Evolutionary conservation across 1,284 basidiomycete species (phyloP).

Genomic region (Boletus subluridellus): DNA sequence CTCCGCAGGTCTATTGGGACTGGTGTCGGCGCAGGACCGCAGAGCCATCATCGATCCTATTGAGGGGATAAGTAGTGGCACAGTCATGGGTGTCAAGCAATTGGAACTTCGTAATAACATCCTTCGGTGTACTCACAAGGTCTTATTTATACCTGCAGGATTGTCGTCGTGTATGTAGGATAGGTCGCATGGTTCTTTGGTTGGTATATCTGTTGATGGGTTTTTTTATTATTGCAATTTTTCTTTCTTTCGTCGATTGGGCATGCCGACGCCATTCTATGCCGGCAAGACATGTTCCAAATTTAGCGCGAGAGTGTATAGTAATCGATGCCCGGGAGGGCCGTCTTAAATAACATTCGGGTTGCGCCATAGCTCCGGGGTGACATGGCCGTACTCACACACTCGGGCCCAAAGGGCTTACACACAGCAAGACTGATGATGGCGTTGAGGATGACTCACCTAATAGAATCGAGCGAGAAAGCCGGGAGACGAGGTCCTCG

Average conservation of each 20-base stretch:
- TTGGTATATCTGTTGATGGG: too few relatives aligned
- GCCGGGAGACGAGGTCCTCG: not conserved
- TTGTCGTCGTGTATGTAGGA: not conserved
- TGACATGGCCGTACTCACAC: not conserved
- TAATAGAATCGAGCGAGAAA: not conserved
- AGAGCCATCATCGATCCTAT: too few relatives aligned
- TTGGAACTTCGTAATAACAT: not conserved
- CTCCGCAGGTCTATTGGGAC: slow-evolving; percentile 27
- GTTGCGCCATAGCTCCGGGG: not conserved
- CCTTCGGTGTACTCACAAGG: not conserved
- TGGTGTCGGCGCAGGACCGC: not conserved
- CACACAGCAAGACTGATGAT: not conserved
- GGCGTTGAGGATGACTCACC: not conserved
- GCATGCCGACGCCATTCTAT: too few relatives aligned
- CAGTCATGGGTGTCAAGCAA: not conserved
- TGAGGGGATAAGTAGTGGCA: not conserved
- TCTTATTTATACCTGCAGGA: not conserved
- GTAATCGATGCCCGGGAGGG: not conserved
- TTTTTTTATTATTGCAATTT: too few relatives aligned
- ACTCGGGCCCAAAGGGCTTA: not conserved
- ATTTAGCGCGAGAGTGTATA: too few relatives aligned
- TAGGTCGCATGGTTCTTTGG: too few relatives aligned
- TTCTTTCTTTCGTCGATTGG: too few relatives aligned
- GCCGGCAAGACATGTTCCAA: too few relatives aligned
- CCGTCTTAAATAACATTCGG: not conserved